phyloP scores from a whole-genome alignment of 2,329 filamentous ascomycete genomes.

The Stylonectria norvegica region DNA sequence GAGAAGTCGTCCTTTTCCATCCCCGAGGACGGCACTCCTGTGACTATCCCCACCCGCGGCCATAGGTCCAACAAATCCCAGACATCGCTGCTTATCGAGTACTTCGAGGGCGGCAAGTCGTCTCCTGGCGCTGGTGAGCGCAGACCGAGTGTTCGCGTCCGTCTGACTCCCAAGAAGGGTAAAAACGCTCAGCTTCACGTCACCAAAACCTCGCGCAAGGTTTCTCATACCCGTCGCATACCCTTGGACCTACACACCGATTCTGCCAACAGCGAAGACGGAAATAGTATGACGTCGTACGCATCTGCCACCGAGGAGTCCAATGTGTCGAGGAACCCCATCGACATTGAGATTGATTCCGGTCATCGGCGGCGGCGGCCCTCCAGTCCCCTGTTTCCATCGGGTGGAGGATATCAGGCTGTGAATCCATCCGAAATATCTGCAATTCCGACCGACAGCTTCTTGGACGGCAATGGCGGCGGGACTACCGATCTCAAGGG shows the following conservation, averaged over 20 bases:
- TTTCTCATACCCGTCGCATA: conserved; percentile 54
- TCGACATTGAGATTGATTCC: conserved; percentile 84
- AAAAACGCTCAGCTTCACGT: conserved; percentile 79
- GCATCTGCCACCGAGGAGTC: conserved; percentile 78
- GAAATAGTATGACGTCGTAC: conserved; percentile 66
- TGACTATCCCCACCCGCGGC: conserved; percentile 81
- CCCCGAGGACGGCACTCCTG: conserved; percentile 82
- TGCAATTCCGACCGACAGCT: conserved; percentile 62
- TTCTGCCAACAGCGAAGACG: conserved; percentile 55
- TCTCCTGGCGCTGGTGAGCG: conserved; percentile 56
- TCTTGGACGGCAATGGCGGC: conserved; percentile 56
- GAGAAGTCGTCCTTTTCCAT: conserved; percentile 74
- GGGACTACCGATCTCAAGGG: conserved; percentile 39
- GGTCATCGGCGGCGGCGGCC: conserved; percentile 54
- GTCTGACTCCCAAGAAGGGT: conserved; percentile 66
- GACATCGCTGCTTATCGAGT: conserved; percentile 90
- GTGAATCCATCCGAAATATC: conserved; percentile 81
- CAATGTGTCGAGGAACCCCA: conserved; percentile 70
- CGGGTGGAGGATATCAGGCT: conserved; percentile 57
- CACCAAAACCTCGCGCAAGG: conserved; percentile 70
- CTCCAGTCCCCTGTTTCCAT: conserved; percentile 67
- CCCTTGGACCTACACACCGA: conserved; percentile 44
- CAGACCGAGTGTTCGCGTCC: conserved; percentile 75
- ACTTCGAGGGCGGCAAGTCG: conserved; percentile 78
- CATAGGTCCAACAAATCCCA: conserved; percentile 65